These are phyloP conservation scores for Artemisia argyi DNA, from an alignment of 129 eudicot genomes.

Conservation along the genomic window DNA sequence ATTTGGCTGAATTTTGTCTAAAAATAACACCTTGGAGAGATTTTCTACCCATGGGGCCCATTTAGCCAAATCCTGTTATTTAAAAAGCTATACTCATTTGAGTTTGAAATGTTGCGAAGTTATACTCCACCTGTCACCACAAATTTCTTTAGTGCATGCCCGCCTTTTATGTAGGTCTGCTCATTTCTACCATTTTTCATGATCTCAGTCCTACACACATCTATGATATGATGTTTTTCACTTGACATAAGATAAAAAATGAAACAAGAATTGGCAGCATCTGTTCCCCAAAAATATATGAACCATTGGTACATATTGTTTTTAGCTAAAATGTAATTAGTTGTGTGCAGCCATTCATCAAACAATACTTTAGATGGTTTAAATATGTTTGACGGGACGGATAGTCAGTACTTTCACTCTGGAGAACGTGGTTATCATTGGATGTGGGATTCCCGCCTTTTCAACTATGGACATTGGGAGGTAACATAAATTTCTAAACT, in stretches of 20 bases:
- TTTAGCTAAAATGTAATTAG: slow-evolving; percentile 11
- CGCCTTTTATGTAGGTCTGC: neutral
- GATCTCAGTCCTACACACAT: neutral
- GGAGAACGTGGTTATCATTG: slow-evolving; percentile 94
- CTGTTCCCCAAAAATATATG: neutral
- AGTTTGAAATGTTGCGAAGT: too few relatives aligned
- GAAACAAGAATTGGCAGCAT: slow-evolving; percentile 12
- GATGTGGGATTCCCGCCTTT: slow-evolving; percentile 99
- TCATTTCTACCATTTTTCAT: neutral
- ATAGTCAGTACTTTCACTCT: slow-evolving; percentile 94
- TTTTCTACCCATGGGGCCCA: too few relatives aligned
- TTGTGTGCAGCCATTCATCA: slow-evolving; percentile 77
- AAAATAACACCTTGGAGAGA: too few relatives aligned
- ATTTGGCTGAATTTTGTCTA: too few relatives aligned
- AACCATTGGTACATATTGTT: neutral
- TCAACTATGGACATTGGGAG: slow-evolving; percentile 98
- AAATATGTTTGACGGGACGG: slow-evolving; percentile 97
- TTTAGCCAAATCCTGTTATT: too few relatives aligned
- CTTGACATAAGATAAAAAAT: slow-evolving; percentile 1
- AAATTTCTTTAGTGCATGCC: neutral
- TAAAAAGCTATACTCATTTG: too few relatives aligned
- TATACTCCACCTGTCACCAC: neutral
- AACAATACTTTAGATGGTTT: slow-evolving; percentile 93
- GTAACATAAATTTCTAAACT: slow-evolving; percentile 34
- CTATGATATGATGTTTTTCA: neutral